Percentiles rank a stretch among this genome's conserved stretches.
Evolutionary conservation across 495 filamentous ascomycete species (phyloP).

Genomic region (Penicillium paradoxum): DNA sequence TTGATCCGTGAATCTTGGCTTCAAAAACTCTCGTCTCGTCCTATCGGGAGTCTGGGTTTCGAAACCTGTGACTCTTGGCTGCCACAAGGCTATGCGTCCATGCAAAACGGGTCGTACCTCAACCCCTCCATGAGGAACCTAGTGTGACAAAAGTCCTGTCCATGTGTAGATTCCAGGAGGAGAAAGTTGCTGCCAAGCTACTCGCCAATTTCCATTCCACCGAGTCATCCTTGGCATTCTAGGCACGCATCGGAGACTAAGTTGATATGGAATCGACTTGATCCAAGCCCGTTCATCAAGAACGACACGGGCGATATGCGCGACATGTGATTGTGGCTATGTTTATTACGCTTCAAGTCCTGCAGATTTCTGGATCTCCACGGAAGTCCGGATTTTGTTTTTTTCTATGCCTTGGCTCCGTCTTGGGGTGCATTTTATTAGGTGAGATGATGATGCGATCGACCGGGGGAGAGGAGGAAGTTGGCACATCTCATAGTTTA

Average conservation of each 20-base stretch:
- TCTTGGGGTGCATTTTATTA: conserved; percentile 1
- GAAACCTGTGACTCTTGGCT: not conserved
- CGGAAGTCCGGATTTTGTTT: not conserved
- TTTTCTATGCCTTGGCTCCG: not conserved
- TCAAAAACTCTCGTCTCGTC: not conserved
- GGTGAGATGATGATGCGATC: conserved; percentile 2
- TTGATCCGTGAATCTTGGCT: not conserved
- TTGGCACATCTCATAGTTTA: not conserved
- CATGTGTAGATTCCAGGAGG: conserved; percentile 1
- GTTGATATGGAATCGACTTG: not conserved
- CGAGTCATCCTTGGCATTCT: conserved; percentile 19
- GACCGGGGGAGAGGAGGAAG: not conserved
- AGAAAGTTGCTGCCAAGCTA: conserved; percentile 16
- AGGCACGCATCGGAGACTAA: conserved; percentile 9
- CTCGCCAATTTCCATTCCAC: conserved; percentile 15
- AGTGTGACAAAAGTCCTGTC: not conserved
- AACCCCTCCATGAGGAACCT: not conserved
- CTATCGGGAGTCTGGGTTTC: not conserved
- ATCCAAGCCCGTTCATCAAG: not conserved
- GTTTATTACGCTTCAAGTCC: not conserved
- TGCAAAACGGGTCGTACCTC: conserved; percentile 3
- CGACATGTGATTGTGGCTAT: conserved; percentile 2
- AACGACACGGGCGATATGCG: not conserved
- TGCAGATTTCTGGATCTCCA: not conserved
- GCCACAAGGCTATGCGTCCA: not conserved